A percentile compares a stretch with the other conserved stretches of the same genome.
Evolutionary conservation across 1,139 yeast genomes (phyloP).

Genomic region (Geotrichum reessii): DNA sequence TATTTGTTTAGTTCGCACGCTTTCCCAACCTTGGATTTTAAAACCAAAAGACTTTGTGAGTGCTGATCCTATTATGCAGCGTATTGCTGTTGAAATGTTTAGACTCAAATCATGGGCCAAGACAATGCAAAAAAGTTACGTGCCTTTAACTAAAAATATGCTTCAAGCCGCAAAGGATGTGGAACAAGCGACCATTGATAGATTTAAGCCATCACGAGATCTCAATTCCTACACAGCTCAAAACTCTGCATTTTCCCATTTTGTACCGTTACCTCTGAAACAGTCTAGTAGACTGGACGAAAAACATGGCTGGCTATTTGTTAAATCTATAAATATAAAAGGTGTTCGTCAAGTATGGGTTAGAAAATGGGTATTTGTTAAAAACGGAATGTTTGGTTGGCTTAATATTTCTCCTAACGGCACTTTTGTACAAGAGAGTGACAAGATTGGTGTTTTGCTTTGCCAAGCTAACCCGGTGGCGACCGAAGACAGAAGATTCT

Average conservation of each 20-base stretch:
- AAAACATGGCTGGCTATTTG: constrained; percentile 82
- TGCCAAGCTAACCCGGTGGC: constrained; percentile 63
- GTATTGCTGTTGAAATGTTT: constrained; percentile 36
- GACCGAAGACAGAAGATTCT: constrained; percentile 73
- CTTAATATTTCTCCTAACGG: constrained; percentile 63
- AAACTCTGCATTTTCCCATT: constrained; percentile 26
- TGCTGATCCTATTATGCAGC: constrained; percentile 28
- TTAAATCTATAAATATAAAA: constrained; percentile 44
- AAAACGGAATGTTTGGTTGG: constrained; percentile 80
- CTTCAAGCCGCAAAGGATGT: constrained; percentile 56
- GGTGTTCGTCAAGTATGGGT: constrained; percentile 62
- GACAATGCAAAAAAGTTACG: constrained; percentile 28
- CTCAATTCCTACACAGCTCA: constrained; percentile 50
- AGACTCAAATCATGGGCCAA: constrained; percentile 35
- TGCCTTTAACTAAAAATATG: constrained; percentile 47
- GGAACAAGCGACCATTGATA: constrained; percentile 52
- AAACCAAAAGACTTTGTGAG: constrained; percentile 26
- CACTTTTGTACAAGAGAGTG: constrained; percentile 84
- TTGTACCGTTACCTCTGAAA: constrained; percentile 24
- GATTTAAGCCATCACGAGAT: constrained; percentile 57
- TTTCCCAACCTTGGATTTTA: constrained; percentile 37
- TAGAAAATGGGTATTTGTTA: constrained; percentile 81
- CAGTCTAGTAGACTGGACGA: constrained; percentile 41
- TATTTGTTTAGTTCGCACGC: constrained; percentile 44
- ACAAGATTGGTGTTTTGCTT: constrained; percentile 72